These are phyloP conservation scores for Didymella glomerata DNA, from an alignment of 2,329 filamentous ascomycete species.

Conservation along the genomic window DNA sequence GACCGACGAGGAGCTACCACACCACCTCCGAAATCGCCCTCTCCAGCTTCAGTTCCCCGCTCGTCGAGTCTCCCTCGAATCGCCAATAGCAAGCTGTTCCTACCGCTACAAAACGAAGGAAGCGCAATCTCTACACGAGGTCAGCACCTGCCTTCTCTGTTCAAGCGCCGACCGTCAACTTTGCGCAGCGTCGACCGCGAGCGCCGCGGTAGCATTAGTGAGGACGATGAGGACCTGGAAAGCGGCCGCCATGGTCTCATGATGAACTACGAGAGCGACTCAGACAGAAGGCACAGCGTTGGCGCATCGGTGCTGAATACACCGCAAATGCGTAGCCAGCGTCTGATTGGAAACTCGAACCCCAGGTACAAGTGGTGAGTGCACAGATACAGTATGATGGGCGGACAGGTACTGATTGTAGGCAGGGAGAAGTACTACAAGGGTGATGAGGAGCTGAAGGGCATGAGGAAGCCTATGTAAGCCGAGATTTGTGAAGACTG, in stretches of 20 bases:
- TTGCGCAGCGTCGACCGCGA: slow-evolving; percentile 38
- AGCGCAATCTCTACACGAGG: slow-evolving; percentile 55
- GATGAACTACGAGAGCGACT: slow-evolving; percentile 47
- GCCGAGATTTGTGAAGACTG: slow-evolving; percentile 23
- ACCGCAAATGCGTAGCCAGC: slow-evolving; percentile 80
- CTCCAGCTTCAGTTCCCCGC: slow-evolving; percentile 28
- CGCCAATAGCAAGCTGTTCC: slow-evolving; percentile 51
- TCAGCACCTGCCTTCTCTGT: slow-evolving; percentile 52
- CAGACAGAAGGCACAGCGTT: slow-evolving; percentile 52
- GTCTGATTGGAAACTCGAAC: slow-evolving; percentile 88
- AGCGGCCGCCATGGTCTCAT: slow-evolving; percentile 37
- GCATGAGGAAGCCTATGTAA: slow-evolving; percentile 75
- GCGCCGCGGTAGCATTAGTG: slow-evolving; percentile 42
- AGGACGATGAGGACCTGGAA: slow-evolving; percentile 46
- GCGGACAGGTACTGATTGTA: background rate
- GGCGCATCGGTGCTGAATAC: slow-evolving; percentile 57
- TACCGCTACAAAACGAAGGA: slow-evolving; percentile 51
- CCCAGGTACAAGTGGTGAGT: slow-evolving; percentile 78
- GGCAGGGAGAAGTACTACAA: slow-evolving; percentile 80
- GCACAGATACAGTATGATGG: background rate
- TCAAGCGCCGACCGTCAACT: slow-evolving; percentile 44
- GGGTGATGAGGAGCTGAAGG: slow-evolving; percentile 74
- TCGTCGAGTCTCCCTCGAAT: slow-evolving; percentile 45
- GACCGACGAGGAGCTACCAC: slow-evolving; percentile 27
- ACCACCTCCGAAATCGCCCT: slow-evolving; percentile 29